A percentile compares a stretch with the other conserved stretches of the same genome.
These are phyloP conservation scores for Pseudopyrenochaeta lycopersici DNA, from an alignment of 2,329 filamentous ascomycete genomes.

Conservation along the genomic window DNA sequence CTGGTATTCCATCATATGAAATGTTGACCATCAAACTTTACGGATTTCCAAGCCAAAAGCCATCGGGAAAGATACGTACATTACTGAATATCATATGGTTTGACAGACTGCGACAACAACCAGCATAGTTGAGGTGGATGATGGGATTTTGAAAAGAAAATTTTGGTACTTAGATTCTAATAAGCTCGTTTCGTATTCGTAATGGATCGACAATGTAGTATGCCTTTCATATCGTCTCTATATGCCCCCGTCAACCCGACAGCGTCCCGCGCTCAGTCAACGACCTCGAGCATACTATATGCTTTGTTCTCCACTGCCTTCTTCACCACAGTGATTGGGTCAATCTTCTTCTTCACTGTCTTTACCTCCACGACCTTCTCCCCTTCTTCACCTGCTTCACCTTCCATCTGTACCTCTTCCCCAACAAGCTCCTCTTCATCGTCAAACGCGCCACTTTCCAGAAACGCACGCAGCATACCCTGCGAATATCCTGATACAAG, in stretches of 20 bases:
- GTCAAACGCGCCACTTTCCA: slow-evolving; percentile 60
- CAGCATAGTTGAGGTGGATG: no score
- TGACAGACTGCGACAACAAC: no score
- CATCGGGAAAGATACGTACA: no score
- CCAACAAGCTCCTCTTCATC: slow-evolving; percentile 51
- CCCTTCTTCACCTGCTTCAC: slow-evolving; percentile 45
- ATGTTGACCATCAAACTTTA: no score
- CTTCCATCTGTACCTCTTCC: slow-evolving; percentile 36
- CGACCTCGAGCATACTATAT: slow-evolving; percentile 64
- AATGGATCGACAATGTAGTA: no score
- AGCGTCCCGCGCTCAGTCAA: slow-evolving; percentile 55
- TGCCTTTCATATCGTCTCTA: background rate
- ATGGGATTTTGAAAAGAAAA: no score
- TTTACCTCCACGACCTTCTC: slow-evolving; percentile 42
- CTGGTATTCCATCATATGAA: no score
- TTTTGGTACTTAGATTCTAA: no score
- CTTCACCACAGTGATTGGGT: slow-evolving; percentile 50
- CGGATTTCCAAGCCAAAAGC: no score
- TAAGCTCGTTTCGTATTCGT: no score
- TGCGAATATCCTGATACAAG: slow-evolving; percentile 67
- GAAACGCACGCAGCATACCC: slow-evolving; percentile 66
- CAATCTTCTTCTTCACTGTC: slow-evolving; percentile 40
- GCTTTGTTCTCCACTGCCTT: slow-evolving; percentile 64
- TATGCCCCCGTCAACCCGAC: background rate
- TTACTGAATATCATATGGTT: no score